These are phyloP conservation scores for Paecilomyces sp. DNA, from an alignment of 2,329 filamentous ascomycete genomes.

Conservation along the genomic window DNA sequence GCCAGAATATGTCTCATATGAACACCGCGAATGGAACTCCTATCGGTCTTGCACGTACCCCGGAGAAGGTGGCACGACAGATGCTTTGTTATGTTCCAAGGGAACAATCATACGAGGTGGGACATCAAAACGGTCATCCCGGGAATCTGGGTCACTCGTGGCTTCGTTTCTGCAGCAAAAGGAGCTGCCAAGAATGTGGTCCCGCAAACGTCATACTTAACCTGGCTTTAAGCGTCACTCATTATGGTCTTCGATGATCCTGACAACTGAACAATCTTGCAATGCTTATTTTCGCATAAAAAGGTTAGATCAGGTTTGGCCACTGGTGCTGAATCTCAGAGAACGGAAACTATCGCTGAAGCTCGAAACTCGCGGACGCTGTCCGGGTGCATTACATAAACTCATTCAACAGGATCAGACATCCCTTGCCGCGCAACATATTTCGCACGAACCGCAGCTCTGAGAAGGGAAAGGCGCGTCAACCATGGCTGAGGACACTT, in stretches of 20 bases:
- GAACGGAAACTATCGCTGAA: background rate
- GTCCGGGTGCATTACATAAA: background rate
- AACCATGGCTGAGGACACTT: constrained; percentile 21
- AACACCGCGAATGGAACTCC: too few relatives aligned
- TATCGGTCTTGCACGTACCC: too few relatives aligned
- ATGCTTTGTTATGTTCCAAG: too few relatives aligned
- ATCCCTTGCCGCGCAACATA: background rate
- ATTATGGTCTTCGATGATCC: background rate
- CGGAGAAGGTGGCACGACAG: too few relatives aligned
- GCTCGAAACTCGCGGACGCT: background rate
- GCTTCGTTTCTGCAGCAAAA: background rate
- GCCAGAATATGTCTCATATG: too few relatives aligned
- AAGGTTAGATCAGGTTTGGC: background rate
- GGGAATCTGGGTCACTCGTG: background rate
- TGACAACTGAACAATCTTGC: background rate
- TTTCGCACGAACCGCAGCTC: background rate
- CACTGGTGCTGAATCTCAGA: background rate
- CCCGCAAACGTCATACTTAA: background rate
- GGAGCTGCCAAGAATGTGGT: background rate
- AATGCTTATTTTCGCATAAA: background rate
- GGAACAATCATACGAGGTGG: too few relatives aligned
- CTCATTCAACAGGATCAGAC: background rate
- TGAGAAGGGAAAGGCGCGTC: background rate
- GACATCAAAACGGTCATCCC: too few relatives aligned
- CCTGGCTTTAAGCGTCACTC: background rate